Percentiles rank a stretch among this genome's conserved stretches.
These are phyloP conservation scores for Monilinia fructicola DNA, from an alignment of 2,329 filamentous ascomycete species.

Conservation along the genomic window DNA sequence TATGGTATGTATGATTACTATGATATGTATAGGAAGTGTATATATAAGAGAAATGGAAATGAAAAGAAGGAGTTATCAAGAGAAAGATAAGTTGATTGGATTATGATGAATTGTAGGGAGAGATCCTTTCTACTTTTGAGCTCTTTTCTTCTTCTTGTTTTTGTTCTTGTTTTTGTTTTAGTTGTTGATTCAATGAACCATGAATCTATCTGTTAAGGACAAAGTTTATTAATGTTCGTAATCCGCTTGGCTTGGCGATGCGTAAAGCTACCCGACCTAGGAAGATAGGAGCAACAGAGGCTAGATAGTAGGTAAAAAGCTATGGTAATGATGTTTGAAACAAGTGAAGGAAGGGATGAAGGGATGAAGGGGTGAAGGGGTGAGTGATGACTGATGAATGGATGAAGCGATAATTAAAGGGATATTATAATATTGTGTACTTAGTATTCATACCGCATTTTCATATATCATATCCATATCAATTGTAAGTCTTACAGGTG, in stretches of 20 bases:
- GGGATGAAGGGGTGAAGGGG: too few species aligned
- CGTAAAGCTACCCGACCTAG: too few species aligned
- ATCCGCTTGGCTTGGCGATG: conserved; percentile 10
- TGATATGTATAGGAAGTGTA: not conserved
- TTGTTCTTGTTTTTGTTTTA: conserved; percentile 5
- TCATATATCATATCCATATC: too few species aligned
- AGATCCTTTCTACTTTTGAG: conserved; percentile 4
- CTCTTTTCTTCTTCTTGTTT: too few species aligned
- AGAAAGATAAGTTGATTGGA: not conserved
- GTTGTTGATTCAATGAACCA: not conserved
- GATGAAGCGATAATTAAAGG: too few species aligned
- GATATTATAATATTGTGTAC: too few species aligned
- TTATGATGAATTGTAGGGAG: not conserved
- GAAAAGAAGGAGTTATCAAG: not conserved
- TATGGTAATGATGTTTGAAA: conserved; percentile 10
- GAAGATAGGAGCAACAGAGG: too few species aligned
- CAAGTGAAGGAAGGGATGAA: not conserved
- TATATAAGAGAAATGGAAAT: not conserved
- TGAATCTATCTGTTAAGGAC: not conserved
- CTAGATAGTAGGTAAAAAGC: not conserved
- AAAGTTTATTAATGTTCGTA: conserved; percentile 1
- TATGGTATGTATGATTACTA: too few species aligned
- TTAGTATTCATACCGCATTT: too few species aligned
- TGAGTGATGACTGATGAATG: too few species aligned
- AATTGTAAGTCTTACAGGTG: too few species aligned